Conservation (phyloP, 805 yeast species). For the Sugiyamaella marilandica region DNA sequence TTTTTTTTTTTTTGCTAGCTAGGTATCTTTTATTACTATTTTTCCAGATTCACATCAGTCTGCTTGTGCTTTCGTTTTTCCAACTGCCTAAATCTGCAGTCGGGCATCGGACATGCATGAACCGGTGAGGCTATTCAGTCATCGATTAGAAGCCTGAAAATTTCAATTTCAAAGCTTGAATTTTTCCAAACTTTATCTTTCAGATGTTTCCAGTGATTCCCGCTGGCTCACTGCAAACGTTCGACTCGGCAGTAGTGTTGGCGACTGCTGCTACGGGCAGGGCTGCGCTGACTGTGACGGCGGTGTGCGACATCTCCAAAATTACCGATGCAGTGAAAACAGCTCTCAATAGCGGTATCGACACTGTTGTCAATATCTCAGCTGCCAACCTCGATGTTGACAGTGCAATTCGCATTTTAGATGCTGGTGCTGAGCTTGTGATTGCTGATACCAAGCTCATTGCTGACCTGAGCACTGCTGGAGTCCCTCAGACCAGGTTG, state of each 20-base stretch:
- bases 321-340: not conserved
- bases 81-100: not conserved
- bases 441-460: conserved; percentile 36
- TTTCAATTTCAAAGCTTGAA: no score
- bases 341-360: not conserved
- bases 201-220: conserved; percentile 2
- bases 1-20: no score
- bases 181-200: not conserved
- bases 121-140: not conserved
- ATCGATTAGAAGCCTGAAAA: not conserved
- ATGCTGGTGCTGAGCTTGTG: conserved; percentile 53
- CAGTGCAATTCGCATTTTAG: conserved; percentile 47
- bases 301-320: not conserved
- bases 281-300: not conserved
- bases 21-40: no score
- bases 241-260: not conserved
- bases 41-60: no score
- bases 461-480: conserved; percentile 37
- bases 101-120: not conserved
- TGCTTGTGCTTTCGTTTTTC: no score
- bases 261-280: conserved; percentile 1
- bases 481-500: conserved; percentile 50
- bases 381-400: conserved; percentile 32
- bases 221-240: not conserved
- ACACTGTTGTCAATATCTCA: not conserved